Base-by-base conservation (phyloP, 2,329 filamentous ascomycete species). In the Penicillium sp. region DNA sequence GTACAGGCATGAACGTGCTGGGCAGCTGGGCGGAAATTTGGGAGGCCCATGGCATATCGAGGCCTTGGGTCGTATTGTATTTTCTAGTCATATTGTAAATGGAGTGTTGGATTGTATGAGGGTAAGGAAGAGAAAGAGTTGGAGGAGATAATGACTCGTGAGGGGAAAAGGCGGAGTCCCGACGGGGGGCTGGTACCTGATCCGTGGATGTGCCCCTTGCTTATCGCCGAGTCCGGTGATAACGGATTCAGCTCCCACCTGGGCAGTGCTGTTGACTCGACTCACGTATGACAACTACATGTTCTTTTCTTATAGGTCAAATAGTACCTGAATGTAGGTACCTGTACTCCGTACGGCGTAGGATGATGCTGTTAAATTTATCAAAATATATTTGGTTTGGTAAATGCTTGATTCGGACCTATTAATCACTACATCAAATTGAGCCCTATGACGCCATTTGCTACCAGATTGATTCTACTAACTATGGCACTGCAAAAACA, bases 31-130 rank as follows among this genome's bases (percentile, higher is more conserved):
- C 66, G 42, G 66, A 65, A 15, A 68, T 64, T 50, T 71, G 69
- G 43, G 71, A 69, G 43, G 69, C 68, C 70, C 65, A 74, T 47
- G 64, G 64, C 62, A 49, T 67, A 58, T 71, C 70, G 33, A 72
- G 65, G 45, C 61, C 67, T 51, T 56, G 41, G 6, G n/a, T 21
- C 31, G 67, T 56, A 29, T 66, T 46, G 47, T 60, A 66, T 59
- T 70, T 71, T 58, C 69, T 72, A 19, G 73, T 71, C 73, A 75
- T 76, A 35, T 38, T 66, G 46, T 51, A 49, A 33, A 21, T 21
- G 17, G 43, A 40, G 49, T 27, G 10, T 49, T 41, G 21, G 10
- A 31, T 31, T 54, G 27, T 49, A 10, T 40, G 29, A 50, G 35
- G 9, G 53, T 50, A 29, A 46, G 33, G 21, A 35, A 23, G 37